Conservation (phyloP, 306 rosid genomes). For the Begonia masoniana region DNA sequence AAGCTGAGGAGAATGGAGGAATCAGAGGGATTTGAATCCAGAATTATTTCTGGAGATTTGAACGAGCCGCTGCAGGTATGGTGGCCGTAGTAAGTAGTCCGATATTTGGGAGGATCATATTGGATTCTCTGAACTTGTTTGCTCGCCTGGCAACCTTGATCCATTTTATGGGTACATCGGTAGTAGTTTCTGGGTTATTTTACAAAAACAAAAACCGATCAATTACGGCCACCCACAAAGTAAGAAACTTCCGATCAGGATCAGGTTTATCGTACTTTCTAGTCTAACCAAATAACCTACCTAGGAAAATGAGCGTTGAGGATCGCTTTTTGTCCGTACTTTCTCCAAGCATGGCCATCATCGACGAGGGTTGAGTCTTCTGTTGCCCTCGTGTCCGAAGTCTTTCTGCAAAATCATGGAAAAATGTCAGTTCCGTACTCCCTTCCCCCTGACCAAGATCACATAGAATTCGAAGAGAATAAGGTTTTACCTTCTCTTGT, state of each 20-base stretch:
- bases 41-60: slow-evolving; percentile 26
- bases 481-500: not conserved
- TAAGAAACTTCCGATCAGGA: not conserved
- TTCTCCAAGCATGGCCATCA: slow-evolving; percentile 16
- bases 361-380: not conserved
- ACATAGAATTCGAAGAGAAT: no score
- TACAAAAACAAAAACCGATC: not conserved
- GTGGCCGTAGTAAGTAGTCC: slow-evolving; percentile 33
- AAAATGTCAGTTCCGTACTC: no score
- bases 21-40: slow-evolving; percentile 17
- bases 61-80: slow-evolving; percentile 39
- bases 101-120: slow-evolving; percentile 30
- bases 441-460: no score
- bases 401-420: no score
- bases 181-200: slow-evolving; percentile 38
- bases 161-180: slow-evolving; percentile 65
- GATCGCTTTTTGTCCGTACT: slow-evolving; percentile 11
- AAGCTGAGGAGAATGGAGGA: slow-evolving; percentile 26
- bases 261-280: not conserved
- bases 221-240: not conserved
- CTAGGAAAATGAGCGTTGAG: slow-evolving; percentile 9
- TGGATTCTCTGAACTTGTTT: slow-evolving; percentile 57
- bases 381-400: no score
- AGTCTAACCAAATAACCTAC: not conserved
- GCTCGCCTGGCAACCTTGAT: slow-evolving; percentile 53